Base-by-base conservation (phyloP, 345 rosid genomes). In the Nephelium lappaceum region DNA sequence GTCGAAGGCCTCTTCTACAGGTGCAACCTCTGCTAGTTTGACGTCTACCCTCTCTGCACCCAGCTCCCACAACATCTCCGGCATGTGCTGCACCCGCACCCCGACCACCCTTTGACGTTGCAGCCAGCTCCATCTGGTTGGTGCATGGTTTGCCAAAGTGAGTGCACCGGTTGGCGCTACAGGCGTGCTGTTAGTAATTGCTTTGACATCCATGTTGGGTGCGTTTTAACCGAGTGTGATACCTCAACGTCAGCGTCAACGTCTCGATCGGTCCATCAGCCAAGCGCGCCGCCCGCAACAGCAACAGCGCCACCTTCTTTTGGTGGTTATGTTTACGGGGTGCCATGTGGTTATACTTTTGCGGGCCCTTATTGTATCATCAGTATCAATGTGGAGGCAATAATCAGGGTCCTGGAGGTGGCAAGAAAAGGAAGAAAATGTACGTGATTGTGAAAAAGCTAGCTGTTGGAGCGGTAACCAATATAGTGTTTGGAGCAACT, bases 31-130 rank as follows among this genome's bases (percentile, higher is more conserved):
- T 87, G 88, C 36, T 83, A 79, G 36, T 84, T 87, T 25, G 81
- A 89, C 47, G 80, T 80, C 12, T 88, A 89, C 71, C 86, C 87
- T 0, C 19, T 71, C 2, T 84, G 89, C 81, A 82, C 87, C 11
- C 70, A 83, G 67, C 49, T 85, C 45, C 86, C 89, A 14, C 75
- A 23, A 65, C 38, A 71, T 24, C 67, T 85, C 39, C 70, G 60
- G 41, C 85, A 82, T 61, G 79, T 69, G 69, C 82, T 84, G 72
- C 87, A 81, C 70, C 83, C 79, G 36, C 47, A 31, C 36, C 36
- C 36, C 36, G 36, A 55, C n/a, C 88, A 79, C 76, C 78, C 61
- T 10, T 77, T 85, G 78, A 82, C 74, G 64, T 67, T 88, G 74
- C 78, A 78, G 23, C 78, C 16, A 0, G 73, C 58, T 5, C 67